A percentile compares a stretch with the other conserved stretches of the same genome.
phyloP scores from a whole-genome alignment of 1,139 yeast species.

The Geotrichum klebahnii region DNA sequence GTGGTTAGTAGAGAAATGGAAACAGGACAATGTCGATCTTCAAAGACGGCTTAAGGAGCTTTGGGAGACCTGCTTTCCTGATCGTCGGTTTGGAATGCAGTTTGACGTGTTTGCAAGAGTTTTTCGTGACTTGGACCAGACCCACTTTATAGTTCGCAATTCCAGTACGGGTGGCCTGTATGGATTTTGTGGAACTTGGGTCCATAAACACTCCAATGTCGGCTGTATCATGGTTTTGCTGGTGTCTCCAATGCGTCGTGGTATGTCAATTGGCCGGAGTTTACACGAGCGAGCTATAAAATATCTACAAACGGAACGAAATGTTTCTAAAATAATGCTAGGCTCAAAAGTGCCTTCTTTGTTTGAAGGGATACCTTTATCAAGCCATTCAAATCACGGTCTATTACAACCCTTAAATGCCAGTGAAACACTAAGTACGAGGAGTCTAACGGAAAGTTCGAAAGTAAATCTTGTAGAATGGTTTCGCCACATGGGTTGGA shows the following conservation, averaged over 20 bases:
- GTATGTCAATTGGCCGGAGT: conserved; percentile 57
- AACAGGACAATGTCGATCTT: conserved; percentile 52
- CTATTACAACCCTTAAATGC: not conserved
- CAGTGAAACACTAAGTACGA: not conserved
- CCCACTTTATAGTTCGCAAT: conserved; percentile 59
- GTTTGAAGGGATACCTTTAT: conserved; percentile 41
- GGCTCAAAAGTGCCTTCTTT: conserved; percentile 56
- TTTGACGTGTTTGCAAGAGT: conserved; percentile 1
- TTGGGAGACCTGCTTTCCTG: conserved; percentile 36
- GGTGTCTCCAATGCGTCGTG: conserved; percentile 55
- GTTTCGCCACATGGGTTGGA: conserved; percentile 36
- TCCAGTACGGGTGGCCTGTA: conserved; percentile 54
- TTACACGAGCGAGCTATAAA: conserved; percentile 54
- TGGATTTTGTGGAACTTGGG: conserved; percentile 60
- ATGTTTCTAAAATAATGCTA: conserved; percentile 45
- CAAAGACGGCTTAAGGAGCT: conserved; percentile 47
- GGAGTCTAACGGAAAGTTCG: not conserved
- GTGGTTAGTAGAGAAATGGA: conserved; percentile 62
- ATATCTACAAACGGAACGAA: conserved; percentile 48
- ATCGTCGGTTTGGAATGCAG: conserved; percentile 36
- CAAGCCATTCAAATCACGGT: too few species aligned
- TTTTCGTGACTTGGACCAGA: conserved; percentile 23
- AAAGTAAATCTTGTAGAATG: conserved; percentile 26
- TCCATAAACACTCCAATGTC: conserved; percentile 40
- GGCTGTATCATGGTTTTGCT: conserved; percentile 51